Evolutionary conservation across 805 yeast genomes (phyloP).

Genomic region (Clavispora carvajalis): DNA sequence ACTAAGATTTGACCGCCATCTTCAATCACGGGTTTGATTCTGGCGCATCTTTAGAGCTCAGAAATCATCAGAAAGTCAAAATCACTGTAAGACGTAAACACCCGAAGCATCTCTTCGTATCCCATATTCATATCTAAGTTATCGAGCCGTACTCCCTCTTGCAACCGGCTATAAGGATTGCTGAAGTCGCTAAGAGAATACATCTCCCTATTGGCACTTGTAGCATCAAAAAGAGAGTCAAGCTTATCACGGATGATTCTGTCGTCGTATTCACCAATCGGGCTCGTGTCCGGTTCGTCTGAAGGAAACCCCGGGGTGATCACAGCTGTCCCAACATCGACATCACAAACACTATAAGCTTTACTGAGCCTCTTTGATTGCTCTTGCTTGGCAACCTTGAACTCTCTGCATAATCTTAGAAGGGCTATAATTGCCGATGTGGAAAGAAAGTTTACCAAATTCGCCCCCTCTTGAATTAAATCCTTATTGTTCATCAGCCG

Average conservation of each 20-base stretch:
- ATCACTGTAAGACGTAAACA: slow-evolving; percentile 34
- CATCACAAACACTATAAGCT: not conserved
- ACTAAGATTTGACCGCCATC: too few relatives aligned
- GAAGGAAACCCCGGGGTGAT: not conserved
- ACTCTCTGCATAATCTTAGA: slow-evolving; percentile 35
- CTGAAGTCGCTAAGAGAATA: slow-evolving; percentile 13
- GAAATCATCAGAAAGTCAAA: slow-evolving; percentile 12
- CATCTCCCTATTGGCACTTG: slow-evolving; percentile 15
- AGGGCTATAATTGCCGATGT: slow-evolving; percentile 31
- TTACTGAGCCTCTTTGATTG: slow-evolving; percentile 3
- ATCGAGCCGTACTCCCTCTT: slow-evolving; percentile 10
- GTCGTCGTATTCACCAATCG: not conserved
- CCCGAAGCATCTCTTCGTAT: slow-evolving; percentile 30
- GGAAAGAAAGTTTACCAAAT: slow-evolving; percentile 34
- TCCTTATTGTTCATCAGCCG: slow-evolving; percentile 21
- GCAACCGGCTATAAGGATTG: slow-evolving; percentile 14
- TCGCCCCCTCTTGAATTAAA: slow-evolving; percentile 33
- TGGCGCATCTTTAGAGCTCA: too few relatives aligned
- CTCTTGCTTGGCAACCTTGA: slow-evolving; percentile 29
- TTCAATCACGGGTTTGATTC: not conserved
- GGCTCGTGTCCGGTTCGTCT: not conserved
- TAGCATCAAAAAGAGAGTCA: slow-evolving; percentile 7
- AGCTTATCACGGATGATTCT: not conserved
- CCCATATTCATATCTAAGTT: slow-evolving; percentile 15
- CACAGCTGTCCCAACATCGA: not conserved